phyloP scores from a whole-genome alignment of 2,329 filamentous ascomycete species.

The Graphiopsis chlorocephala region DNA sequence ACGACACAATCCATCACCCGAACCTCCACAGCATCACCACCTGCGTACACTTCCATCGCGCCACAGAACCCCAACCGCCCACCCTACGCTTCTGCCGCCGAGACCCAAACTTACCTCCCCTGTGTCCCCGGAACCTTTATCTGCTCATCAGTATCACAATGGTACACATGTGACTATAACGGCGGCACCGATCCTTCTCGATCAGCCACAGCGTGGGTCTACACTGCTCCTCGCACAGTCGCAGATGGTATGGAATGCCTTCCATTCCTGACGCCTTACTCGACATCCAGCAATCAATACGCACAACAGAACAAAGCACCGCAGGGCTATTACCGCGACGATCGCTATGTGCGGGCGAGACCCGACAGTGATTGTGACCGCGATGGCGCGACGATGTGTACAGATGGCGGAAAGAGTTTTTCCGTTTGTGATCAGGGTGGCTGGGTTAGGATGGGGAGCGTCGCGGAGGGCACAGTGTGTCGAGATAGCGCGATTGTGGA shows the following conservation, averaged over 20 bases:
- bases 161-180: conserved; percentile 38
- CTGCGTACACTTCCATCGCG: conserved; percentile 17
- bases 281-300: conserved; percentile 19
- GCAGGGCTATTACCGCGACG: conserved; percentile 33
- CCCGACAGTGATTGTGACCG: conserved; percentile 30
- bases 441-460: conserved; percentile 33
- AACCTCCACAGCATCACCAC: neutral
- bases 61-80: conserved; percentile 12
- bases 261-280: conserved; percentile 31
- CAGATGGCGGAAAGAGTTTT: conserved; percentile 27
- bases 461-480: conserved; percentile 32
- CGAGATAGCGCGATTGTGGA: conserved; percentile 28
- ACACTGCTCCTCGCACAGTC: conserved; percentile 32
- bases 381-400: conserved; percentile 30
- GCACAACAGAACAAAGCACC: conserved; percentile 28
- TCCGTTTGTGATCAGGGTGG: conserved; percentile 33
- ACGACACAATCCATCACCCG: neutral
- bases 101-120: conserved; percentile 34
- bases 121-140: conserved; percentile 42
- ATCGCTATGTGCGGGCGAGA: conserved; percentile 30
- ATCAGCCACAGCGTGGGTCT: conserved; percentile 29
- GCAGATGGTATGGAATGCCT: conserved; percentile 38
- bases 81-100: conserved; percentile 27
- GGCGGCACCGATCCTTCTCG: conserved; percentile 20
- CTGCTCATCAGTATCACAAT: conserved; percentile 36